Evolutionary conservation across 2,329 filamentous ascomycete species (phyloP).

Genomic region (Aureobasidium uvarum): DNA sequence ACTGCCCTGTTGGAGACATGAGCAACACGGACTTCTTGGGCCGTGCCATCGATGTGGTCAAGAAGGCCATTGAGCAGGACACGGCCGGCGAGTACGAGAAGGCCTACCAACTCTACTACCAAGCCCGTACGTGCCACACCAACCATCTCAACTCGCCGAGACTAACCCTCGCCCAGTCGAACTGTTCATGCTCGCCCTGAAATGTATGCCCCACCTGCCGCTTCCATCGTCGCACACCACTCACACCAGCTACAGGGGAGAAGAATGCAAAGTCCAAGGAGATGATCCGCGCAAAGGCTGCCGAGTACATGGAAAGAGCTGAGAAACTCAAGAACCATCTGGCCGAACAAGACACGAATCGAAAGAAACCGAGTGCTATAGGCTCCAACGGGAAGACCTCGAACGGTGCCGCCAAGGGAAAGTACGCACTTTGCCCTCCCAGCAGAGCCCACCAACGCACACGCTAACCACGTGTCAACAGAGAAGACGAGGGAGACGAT

Average conservation of each 20-base stretch:
- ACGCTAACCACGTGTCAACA: conserved; percentile 13
- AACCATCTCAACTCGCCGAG: conserved; percentile 15
- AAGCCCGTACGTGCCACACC: conserved; percentile 53
- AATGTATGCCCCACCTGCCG: conserved; percentile 57
- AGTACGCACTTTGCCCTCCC: conserved; percentile 41
- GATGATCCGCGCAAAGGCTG: conserved; percentile 93
- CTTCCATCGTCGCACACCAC: neutral
- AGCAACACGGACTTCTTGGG: conserved; percentile 96
- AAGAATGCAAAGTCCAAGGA: conserved; percentile 97
- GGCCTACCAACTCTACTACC: conserved; percentile 94
- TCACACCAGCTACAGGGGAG: conserved; percentile 59
- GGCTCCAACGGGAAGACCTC: conserved; percentile 68
- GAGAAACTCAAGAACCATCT: conserved; percentile 97
- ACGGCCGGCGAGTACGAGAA: conserved; percentile 95
- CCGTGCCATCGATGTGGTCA: conserved; percentile 93
- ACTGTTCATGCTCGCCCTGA: conserved; percentile 97
- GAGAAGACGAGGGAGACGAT: conserved; percentile 60
- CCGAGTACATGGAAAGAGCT: conserved; percentile 96
- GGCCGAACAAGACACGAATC: conserved; percentile 66
- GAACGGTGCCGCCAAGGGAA: conserved; percentile 61
- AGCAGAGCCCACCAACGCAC: neutral
- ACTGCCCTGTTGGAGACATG: conserved; percentile 55
- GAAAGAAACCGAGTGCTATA: conserved; percentile 68
- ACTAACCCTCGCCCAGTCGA: conserved; percentile 59
- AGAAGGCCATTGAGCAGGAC: conserved; percentile 96